Evolutionary conservation across 257 asterid genomes (phyloP).

Genomic region (Gentiana straminea): DNA sequence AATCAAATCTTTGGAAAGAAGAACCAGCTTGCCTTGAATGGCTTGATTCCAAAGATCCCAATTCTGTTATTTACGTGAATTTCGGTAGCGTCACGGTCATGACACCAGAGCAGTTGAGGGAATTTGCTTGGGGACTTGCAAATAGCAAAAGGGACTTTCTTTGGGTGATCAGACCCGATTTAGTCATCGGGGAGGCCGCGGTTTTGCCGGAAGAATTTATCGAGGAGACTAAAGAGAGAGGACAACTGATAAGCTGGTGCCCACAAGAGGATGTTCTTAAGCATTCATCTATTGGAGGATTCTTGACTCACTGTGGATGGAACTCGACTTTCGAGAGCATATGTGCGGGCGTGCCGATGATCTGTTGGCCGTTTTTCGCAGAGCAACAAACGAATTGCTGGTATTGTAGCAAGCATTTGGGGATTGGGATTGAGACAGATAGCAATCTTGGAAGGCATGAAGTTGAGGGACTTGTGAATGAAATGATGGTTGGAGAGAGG

Average conservation of each 20-base stretch:
- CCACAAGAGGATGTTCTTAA: slow-evolving; percentile 35
- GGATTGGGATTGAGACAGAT: slow-evolving; percentile 35
- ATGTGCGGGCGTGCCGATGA: slow-evolving; percentile 30
- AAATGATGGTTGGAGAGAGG: slow-evolving; percentile 33
- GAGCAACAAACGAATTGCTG: slow-evolving; percentile 45
- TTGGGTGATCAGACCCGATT: slow-evolving; percentile 45
- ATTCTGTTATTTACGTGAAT: slow-evolving; percentile 43
- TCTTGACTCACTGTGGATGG: slow-evolving; percentile 52
- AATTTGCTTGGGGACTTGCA: slow-evolving; percentile 54
- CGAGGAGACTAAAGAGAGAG: slow-evolving; percentile 34
- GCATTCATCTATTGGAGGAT: slow-evolving; percentile 30
- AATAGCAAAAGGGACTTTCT: slow-evolving; percentile 32
- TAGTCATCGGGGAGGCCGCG: slow-evolving; percentile 24
- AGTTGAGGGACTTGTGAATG: slow-evolving; percentile 23
- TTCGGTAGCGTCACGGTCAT: slow-evolving; percentile 48
- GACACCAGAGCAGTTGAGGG: slow-evolving; percentile 27
- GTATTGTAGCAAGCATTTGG: slow-evolving; percentile 36
- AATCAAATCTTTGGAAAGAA: slow-evolving; percentile 26
- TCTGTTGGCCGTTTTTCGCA: slow-evolving; percentile 50
- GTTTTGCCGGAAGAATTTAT: slow-evolving; percentile 22
- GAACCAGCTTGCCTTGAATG: slow-evolving; percentile 32
- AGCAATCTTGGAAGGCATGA: slow-evolving; percentile 34
- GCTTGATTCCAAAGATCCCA: slow-evolving; percentile 24
- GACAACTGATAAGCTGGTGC: slow-evolving; percentile 32
- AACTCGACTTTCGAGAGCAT: slow-evolving; percentile 33